phyloP scores from a whole-genome alignment of 495 filamentous ascomycete species.

The Aspergillus cristatus region DNA sequence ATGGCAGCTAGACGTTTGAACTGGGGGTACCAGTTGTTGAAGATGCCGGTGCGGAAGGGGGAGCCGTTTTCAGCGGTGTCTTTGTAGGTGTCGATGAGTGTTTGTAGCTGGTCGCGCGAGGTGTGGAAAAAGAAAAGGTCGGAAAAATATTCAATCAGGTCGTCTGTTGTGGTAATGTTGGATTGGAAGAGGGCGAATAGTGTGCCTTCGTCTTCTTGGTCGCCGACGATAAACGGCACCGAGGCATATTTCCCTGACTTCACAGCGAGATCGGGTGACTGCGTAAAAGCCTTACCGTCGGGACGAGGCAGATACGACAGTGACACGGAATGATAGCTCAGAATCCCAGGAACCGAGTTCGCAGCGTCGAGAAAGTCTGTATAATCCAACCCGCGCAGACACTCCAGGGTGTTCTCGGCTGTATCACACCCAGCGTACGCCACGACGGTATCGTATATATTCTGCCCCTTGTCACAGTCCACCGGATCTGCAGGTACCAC shows the following conservation, averaged over 20 bases:
- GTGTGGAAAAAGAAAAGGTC: constrained; percentile 48
- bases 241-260: constrained; percentile 43
- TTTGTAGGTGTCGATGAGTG: constrained; percentile 49
- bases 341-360: constrained; percentile 55
- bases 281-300: constrained; percentile 47
- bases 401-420: constrained; percentile 48
- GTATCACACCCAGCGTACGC: constrained; percentile 47
- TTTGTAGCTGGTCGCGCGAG: constrained; percentile 29
- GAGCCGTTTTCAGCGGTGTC: constrained; percentile 42
- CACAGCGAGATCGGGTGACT: constrained; percentile 46
- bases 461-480: constrained; percentile 53
- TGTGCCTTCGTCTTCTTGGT: constrained; percentile 55
- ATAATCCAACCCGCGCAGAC: constrained; percentile 52
- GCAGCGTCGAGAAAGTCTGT: constrained; percentile 51
- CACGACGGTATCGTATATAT: constrained; percentile 56
- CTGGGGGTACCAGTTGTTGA: constrained; percentile 61
- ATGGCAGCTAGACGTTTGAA: constrained; percentile 73
- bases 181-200: constrained; percentile 53
- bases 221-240: constrained; percentile 50
- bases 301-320: constrained; percentile 59
- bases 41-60: constrained; percentile 53
- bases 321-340: constrained; percentile 54
- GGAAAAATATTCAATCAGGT: constrained; percentile 50
- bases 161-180: constrained; percentile 50
- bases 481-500: constrained; percentile 54